A percentile compares a stretch with the other conserved stretches of the same genome.
phyloP scores from a whole-genome alignment of 352 stramenopile genomes.

The Globisporangium barbulae region DNA sequence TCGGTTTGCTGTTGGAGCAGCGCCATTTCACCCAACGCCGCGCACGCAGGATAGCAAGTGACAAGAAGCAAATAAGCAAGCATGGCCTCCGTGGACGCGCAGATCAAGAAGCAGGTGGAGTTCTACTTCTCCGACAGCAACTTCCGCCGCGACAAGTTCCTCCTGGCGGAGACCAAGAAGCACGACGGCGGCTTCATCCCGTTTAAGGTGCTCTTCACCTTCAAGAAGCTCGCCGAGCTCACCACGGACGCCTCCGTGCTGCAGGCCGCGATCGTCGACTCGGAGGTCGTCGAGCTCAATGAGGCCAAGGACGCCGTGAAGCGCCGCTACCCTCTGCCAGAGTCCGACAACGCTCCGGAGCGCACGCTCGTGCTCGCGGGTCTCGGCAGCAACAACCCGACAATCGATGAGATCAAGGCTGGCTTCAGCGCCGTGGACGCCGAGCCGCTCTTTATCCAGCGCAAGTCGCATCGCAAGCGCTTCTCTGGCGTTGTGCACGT shows the following conservation, averaged over 20 bases:
- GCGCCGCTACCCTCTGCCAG: conserved; percentile 65
- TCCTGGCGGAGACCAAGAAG: conserved; percentile 84
- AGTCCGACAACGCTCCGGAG: conserved; percentile 54
- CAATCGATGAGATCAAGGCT: conserved; percentile 79
- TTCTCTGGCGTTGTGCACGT: conserved; percentile 74
- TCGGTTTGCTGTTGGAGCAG: conserved; percentile 1
- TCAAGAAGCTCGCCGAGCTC: conserved; percentile 89
- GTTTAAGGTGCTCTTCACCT: conserved; percentile 86
- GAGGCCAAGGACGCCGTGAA: conserved; percentile 71
- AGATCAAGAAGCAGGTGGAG: conserved; percentile 91
- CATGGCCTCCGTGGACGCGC: conserved; percentile 60
- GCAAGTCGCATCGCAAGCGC: conserved; percentile 67
- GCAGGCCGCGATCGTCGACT: conserved; percentile 62
- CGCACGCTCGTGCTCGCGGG: conserved; percentile 73
- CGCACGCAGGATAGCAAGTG: not conserved
- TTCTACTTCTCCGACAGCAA: conserved; percentile 94
- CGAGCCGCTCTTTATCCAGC: conserved; percentile 71
- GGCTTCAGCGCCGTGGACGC: conserved; percentile 47
- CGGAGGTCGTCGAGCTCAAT: conserved; percentile 79
- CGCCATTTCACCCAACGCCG: conserved; percentile 6
- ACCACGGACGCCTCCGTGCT: conserved; percentile 73
- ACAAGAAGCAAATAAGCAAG: conserved; percentile 11
- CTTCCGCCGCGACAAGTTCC: conserved; percentile 89
- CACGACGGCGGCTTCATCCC: conserved; percentile 79
- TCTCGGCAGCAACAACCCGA: conserved; percentile 55